Evolutionary conservation across 495 filamentous ascomycete genomes (phyloP).

Genomic region (Xylaria nigripes): DNA sequence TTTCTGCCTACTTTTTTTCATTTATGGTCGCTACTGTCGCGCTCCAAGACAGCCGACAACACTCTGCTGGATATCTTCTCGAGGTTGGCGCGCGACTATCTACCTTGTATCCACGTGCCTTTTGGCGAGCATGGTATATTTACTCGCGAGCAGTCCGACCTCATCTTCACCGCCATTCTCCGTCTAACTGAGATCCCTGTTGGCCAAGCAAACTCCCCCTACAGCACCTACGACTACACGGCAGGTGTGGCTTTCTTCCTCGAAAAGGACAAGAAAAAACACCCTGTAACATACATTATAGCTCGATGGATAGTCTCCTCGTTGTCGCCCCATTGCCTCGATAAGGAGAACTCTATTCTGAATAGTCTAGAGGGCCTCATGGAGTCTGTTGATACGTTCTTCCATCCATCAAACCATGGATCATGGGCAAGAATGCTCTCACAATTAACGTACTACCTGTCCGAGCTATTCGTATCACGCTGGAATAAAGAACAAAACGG

Average conservation of each 20-base stretch:
- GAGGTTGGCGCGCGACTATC: slow-evolving; percentile 71
- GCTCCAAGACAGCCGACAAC: slow-evolving; percentile 80
- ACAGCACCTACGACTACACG: slow-evolving; percentile 74
- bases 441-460: slow-evolving; percentile 85
- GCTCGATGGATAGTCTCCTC: slow-evolving; percentile 96
- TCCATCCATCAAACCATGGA: slow-evolving; percentile 95
- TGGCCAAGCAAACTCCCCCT: slow-evolving; percentile 89
- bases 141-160: slow-evolving; percentile 80
- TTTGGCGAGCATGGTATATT: slow-evolving; percentile 88
- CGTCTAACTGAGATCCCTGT: slow-evolving; percentile 92
- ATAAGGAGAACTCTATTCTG: slow-evolving; percentile 69
- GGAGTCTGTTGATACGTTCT: slow-evolving; percentile 95
- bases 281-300: slow-evolving; percentile 82
- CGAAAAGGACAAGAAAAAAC: slow-evolving; percentile 85
- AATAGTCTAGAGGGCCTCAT: slow-evolving; percentile 86
- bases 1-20: slow-evolving; percentile 91
- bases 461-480: slow-evolving; percentile 94
- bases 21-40: slow-evolving; percentile 85
- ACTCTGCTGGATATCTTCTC: slow-evolving; percentile 86
- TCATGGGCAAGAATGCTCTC: slow-evolving; percentile 83
- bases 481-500: slow-evolving; percentile 93
- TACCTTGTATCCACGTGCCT: slow-evolving; percentile 63
- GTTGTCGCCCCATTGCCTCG: slow-evolving; percentile 75
- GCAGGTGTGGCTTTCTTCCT: slow-evolving; percentile 77
- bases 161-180: slow-evolving; percentile 88